Base-by-base conservation (phyloP, 805 yeast genomes). In the Wickerhamomyces mucosus region DNA sequence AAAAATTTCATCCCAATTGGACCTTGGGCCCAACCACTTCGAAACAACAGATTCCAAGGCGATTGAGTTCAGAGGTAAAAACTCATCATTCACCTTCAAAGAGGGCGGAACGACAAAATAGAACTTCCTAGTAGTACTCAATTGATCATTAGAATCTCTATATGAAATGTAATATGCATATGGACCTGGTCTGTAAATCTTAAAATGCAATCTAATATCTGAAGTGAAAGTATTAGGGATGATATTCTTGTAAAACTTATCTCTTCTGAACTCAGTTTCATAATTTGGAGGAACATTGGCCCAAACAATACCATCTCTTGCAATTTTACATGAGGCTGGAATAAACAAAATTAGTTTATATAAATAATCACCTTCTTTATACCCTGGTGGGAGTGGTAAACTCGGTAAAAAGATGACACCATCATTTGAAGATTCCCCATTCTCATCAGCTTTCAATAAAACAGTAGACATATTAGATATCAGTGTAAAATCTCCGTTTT, bases 1-100 rank as follows among this genome's bases (percentile, higher is more conserved):
- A 36, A 89, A 81, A 35, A 81, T 60, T 1, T 57, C 51, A 35
- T 72, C 72, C 97, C 97, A 89, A 11, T 70, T 55, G 2, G 53
- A 51, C 30, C 55, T 55, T 2, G 72, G 67, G 2, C 96, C 96
- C 59, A 88, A 72, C 89, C 96, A 85, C 59, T 89, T 89, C 24
- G 96, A 83, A 4, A 89, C 72, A 25, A 92, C 76, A 1, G 95
- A 73, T 55, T 88, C 92, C 50, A 89, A 62, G 29, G 83, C 78
- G 39, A 89, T 69, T 7, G 88, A 69, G 48, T 88, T 83, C 48
- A 88, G 67, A 2, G 89, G 78, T 19, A 88, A 45, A 42, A 66
- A 74, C 13, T 63, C 51, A 26, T 61, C 73, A 28, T 69, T 65
- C 34, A 83, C 60, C 26, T 61, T 59, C 36, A 89, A 65, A 11